Percentiles rank a stretch among this genome's conserved stretches.
Conservation (phyloP, 495 filamentous ascomycete species). For the Penicillium riverlandense region DNA sequence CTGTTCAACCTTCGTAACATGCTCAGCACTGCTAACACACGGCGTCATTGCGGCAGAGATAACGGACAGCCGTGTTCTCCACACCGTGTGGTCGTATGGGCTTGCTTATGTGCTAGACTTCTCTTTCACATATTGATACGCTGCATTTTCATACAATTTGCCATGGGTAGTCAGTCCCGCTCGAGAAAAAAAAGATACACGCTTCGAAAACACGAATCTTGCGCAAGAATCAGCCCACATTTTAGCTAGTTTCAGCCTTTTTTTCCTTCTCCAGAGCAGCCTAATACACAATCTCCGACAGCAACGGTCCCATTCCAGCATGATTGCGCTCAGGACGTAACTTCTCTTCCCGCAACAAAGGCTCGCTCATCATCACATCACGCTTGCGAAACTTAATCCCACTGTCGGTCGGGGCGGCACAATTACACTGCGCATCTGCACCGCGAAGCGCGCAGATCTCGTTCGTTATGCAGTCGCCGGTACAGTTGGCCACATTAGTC, state of each 20-base stretch:
- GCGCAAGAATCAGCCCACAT: too few species aligned
- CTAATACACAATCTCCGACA: slow-evolving; percentile 12
- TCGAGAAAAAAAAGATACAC: too few species aligned
- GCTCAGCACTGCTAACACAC: too few species aligned
- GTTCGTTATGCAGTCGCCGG: slow-evolving; percentile 23
- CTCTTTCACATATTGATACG: too few species aligned
- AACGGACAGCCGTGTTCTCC: too few species aligned
- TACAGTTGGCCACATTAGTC: slow-evolving; percentile 24
- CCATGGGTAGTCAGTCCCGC: too few species aligned
- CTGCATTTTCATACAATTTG: too few species aligned
- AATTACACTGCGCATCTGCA: slow-evolving; percentile 28
- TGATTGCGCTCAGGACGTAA: slow-evolving; percentile 15
- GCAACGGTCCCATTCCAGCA: slow-evolving; percentile 16
- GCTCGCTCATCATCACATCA: background rate
- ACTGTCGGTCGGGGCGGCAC: slow-evolving; percentile 9
- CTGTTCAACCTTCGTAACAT: too few species aligned
- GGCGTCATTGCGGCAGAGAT: too few species aligned
- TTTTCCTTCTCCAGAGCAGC: slow-evolving; percentile 3
- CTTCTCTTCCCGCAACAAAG: background rate
- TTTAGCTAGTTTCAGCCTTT: background rate
- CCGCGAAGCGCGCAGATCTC: slow-evolving; percentile 38
- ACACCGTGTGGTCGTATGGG: too few species aligned
- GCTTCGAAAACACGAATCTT: too few species aligned
- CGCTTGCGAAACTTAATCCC: slow-evolving; percentile 17
- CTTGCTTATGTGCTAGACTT: too few species aligned